A percentile compares a stretch with the other conserved stretches of the same genome.
Conservation (phyloP, 2,329 filamentous ascomycete species). For the Penicillium thymicola region DNA sequence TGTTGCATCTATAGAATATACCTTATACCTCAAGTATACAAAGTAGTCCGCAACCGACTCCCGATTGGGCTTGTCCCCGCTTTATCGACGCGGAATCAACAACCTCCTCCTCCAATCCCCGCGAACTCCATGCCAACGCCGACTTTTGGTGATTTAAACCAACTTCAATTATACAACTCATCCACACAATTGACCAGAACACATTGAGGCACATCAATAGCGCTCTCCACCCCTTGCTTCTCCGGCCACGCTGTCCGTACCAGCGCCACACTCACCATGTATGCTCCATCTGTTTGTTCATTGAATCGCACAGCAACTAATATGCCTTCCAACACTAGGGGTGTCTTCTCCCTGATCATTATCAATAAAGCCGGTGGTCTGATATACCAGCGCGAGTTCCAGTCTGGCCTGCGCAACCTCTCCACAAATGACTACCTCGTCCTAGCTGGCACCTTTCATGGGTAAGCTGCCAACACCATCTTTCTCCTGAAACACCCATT, state of each 20-base stretch:
- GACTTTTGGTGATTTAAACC: neutral
- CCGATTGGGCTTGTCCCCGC: neutral
- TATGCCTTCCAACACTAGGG: constrained; percentile 56
- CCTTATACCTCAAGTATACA: no score
- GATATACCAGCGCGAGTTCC: constrained; percentile 93
- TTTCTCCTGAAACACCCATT: neutral
- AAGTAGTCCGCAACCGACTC: no score
- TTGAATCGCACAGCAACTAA: constrained; percentile 6
- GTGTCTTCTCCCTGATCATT: constrained; percentile 90
- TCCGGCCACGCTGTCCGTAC: constrained; percentile 10
- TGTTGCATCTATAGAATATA: no score
- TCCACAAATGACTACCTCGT: constrained; percentile 96
- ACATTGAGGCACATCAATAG: constrained; percentile 11
- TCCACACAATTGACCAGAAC: neutral
- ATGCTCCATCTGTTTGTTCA: constrained; percentile 2
- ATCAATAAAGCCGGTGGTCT: constrained; percentile 98
- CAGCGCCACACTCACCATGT: constrained; percentile 20
- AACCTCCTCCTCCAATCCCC: neutral
- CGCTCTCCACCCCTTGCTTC: constrained; percentile 3
- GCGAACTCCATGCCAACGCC: neutral
- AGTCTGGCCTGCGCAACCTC: constrained; percentile 80
- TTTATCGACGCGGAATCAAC: neutral
- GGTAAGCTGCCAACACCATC: constrained; percentile 51
- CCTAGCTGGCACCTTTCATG: constrained; percentile 94
- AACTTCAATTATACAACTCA: neutral